Evolutionary conservation across 495 filamentous ascomycete genomes (phyloP).

Genomic region (Penicillium paradoxum): DNA sequence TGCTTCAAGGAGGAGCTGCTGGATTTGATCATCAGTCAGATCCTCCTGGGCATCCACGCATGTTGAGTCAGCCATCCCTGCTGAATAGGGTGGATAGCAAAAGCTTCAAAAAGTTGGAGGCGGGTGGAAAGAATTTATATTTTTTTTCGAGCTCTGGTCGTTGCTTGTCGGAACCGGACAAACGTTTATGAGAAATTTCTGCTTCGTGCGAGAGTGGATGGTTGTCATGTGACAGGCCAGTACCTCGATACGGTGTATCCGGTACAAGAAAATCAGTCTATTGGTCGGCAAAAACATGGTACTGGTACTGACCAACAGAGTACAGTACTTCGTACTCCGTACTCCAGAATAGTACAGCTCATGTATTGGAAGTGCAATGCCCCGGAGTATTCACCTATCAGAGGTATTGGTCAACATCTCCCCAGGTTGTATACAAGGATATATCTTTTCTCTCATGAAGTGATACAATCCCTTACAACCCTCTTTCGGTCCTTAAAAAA

Average conservation of each 20-base stretch:
- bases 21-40: conserved; percentile 53
- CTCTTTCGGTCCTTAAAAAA: too few relatives aligned
- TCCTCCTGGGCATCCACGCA: conserved; percentile 16
- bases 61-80: conserved; percentile 21
- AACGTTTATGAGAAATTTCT: conserved; percentile 17
- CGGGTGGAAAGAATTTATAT: conserved; percentile 16
- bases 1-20: conserved; percentile 59
- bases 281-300: background rate
- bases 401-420: background rate
- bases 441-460: background rate
- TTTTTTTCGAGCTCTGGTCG: conserved; percentile 21
- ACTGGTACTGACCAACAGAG: too few relatives aligned
- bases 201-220: background rate
- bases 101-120: conserved; percentile 7
- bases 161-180: conserved; percentile 23
- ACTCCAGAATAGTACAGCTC: background rate
- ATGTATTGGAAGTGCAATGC: background rate
- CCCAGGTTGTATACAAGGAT: background rate
- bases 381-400: background rate
- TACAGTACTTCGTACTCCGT: too few relatives aligned
- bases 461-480: background rate
- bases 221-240: conserved; percentile 10
- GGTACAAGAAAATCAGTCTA: background rate
- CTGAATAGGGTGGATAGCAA: conserved; percentile 8
- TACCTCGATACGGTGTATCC: background rate